Conservation (phyloP, 352 stramenopile species). For the Globisporangium emineosum region DNA sequence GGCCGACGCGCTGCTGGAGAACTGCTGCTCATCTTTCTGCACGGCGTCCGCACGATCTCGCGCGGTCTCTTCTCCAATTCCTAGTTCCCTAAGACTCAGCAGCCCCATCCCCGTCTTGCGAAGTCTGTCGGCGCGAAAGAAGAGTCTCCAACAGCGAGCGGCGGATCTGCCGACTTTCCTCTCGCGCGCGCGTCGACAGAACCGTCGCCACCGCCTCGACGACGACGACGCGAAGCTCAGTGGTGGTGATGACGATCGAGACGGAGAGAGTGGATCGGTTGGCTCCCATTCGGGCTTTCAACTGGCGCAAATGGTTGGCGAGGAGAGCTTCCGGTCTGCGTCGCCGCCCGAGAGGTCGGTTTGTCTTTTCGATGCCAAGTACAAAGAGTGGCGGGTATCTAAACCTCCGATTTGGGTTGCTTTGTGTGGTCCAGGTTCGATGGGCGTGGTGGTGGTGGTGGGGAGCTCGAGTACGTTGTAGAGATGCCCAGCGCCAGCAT, state of each 20-base stretch:
- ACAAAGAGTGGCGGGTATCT: neutral
- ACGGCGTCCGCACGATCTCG: neutral
- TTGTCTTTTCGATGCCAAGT: no score
- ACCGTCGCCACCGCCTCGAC: slow-evolving; percentile 24
- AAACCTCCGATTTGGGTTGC: neutral
- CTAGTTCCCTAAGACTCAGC: neutral
- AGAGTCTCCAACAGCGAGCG: slow-evolving; percentile 7
- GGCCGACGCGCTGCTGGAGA: slow-evolving; percentile 26
- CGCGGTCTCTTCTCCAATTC: neutral
- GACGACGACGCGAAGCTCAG: slow-evolving; percentile 19
- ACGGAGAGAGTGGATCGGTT: neutral
- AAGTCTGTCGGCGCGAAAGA: neutral
- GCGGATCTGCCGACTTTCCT: slow-evolving; percentile 18
- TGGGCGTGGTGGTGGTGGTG: neutral
- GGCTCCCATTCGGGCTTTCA: neutral
- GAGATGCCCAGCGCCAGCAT: slow-evolving; percentile 11
- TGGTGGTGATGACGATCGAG: neutral
- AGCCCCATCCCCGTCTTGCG: slow-evolving; percentile 10
- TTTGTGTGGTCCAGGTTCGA: slow-evolving; percentile 12
- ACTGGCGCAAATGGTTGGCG: slow-evolving; percentile 11
- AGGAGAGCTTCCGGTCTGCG: slow-evolving; percentile 14
- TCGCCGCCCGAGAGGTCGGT: slow-evolving; percentile 17
- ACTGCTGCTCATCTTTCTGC: neutral
- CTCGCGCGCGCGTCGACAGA: slow-evolving; percentile 23
- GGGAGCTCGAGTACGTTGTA: slow-evolving; percentile 5